Percentiles rank a stretch among this genome's conserved stretches.
These are phyloP conservation scores for Chaetomiaceae sp. DNA, from an alignment of 2,329 filamentous ascomycete species.

Conservation along the genomic window DNA sequence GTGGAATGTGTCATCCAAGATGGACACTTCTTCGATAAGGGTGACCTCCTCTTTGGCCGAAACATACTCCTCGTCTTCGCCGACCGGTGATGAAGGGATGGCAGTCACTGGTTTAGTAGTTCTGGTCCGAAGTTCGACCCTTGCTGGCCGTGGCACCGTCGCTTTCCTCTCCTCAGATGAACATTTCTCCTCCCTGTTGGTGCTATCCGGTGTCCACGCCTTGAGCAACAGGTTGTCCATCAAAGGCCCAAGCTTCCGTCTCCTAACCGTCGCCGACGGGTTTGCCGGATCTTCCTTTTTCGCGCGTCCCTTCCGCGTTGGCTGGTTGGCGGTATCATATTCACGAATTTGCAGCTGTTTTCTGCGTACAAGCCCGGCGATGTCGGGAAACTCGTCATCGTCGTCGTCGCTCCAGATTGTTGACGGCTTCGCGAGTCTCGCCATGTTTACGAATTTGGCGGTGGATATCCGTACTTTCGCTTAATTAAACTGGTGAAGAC, in stretches of 20 bases:
- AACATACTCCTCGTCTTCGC: conserved; percentile 18
- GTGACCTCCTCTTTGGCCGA: conserved; percentile 24
- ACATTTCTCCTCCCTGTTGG: not conserved
- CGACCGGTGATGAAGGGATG: conserved; percentile 3
- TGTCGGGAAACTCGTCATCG: conserved; percentile 22
- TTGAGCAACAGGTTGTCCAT: conserved; percentile 21
- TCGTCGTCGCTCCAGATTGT: conserved; percentile 16
- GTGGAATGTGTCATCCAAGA: conserved; percentile 18
- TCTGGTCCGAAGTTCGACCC: conserved; percentile 21
- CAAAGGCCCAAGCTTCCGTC: conserved; percentile 24
- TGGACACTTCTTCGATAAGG: conserved; percentile 22
- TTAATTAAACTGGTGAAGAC: not conserved
- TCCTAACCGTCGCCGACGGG: conserved; percentile 15
- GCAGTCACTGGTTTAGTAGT: conserved; percentile 8
- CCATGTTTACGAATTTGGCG: conserved; percentile 9
- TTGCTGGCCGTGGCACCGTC: conserved; percentile 3
- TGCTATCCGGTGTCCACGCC: conserved; percentile 22
- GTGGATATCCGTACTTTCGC: not conserved
- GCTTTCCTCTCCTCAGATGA: not conserved
- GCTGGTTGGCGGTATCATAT: not conserved
- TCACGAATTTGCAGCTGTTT: not conserved
- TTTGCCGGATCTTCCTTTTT: conserved; percentile 2
- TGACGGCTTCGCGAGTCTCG: conserved; percentile 7
- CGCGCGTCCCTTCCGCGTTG: not conserved
- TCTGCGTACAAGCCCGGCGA: conserved; percentile 7